phyloP scores from a whole-genome alignment of 2,329 filamentous ascomycete genomes.

The Neofusicoccum sp. region DNA sequence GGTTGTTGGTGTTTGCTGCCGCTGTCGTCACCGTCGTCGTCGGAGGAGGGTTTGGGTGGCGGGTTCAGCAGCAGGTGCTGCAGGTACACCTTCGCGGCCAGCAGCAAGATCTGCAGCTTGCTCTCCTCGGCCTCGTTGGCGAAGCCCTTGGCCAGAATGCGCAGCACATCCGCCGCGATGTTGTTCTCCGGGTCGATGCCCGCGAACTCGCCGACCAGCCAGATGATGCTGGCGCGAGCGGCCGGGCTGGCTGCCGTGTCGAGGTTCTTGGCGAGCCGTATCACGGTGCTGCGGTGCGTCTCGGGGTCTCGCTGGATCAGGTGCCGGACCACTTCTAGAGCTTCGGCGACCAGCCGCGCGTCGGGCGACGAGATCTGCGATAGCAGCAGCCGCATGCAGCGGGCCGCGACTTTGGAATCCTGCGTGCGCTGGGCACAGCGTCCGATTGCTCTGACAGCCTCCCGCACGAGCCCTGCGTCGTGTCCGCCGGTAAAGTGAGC shows the following conservation, averaged over 20 bases:
- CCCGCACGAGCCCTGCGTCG: conserved; percentile 76
- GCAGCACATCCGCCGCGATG: conserved; percentile 87
- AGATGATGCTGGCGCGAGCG: conserved; percentile 91
- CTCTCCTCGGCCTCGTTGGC: conserved; percentile 78
- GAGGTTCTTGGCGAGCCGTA: conserved; percentile 85
- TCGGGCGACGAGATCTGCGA: conserved; percentile 86
- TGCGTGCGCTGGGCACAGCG: conserved; percentile 74
- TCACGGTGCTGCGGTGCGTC: conserved; percentile 78
- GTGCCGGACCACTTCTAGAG: conserved; percentile 90
- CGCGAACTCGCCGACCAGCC: conserved; percentile 94
- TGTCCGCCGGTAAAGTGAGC: conserved; percentile 84
- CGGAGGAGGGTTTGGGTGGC: conserved; percentile 24
- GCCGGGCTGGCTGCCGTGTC: conserved; percentile 84
- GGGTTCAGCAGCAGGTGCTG: conserved; percentile 72
- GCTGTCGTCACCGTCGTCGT: too few relatives aligned
- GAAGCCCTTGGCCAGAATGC: conserved; percentile 84
- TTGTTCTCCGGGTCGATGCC: conserved; percentile 78
- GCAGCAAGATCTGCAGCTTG: conserved; percentile 85
- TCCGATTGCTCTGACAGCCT: conserved; percentile 89
- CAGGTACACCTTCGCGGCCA: conserved; percentile 95
- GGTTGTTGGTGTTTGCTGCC: conserved; percentile 8
- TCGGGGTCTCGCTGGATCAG: conserved; percentile 87
- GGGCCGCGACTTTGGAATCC: conserved; percentile 65
- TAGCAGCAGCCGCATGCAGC: conserved; percentile 80
- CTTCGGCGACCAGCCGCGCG: conserved; percentile 84